Evolutionary conservation across 257 asterid genomes (phyloP).

Genomic region (Anisodus acutangulus): DNA sequence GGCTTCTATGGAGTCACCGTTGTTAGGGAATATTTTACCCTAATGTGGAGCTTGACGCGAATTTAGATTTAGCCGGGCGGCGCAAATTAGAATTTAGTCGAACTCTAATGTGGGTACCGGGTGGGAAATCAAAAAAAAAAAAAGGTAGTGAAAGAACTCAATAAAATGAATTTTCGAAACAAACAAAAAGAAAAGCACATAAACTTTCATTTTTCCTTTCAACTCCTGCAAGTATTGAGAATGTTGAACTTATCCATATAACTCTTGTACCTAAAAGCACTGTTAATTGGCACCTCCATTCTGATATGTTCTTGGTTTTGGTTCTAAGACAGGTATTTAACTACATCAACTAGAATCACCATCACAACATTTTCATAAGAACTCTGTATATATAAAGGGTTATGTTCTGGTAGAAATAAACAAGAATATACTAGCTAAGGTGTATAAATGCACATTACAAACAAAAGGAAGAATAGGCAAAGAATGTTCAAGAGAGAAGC

Average conservation of each 20-base stretch:
- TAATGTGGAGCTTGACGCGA: no score
- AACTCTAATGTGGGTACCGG: no score
- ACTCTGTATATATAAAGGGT: not conserved
- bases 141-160: not conserved
- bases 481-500: constrained; percentile 3
- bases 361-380: not conserved
- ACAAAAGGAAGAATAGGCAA: not conserved
- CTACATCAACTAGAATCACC: not conserved
- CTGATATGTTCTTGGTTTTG: not conserved
- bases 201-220: not conserved
- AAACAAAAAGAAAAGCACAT: not conserved
- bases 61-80: no score
- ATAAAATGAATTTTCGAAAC: not conserved
- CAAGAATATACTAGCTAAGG: constrained; percentile 4
- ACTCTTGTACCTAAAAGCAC: not conserved
- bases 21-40: no score
- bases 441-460: not conserved
- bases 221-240: not conserved
- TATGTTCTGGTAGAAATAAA: not conserved
- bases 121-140: no score
- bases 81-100: no score
- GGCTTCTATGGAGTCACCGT: no score
- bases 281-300: not conserved
- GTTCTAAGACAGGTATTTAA: not conserved
- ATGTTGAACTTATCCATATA: not conserved